A percentile compares a stretch with the other conserved stretches of the same genome.
These are phyloP conservation scores for Chlamydomonas urium DNA, from an alignment of 139 green algal species.

Conservation along the genomic window DNA sequence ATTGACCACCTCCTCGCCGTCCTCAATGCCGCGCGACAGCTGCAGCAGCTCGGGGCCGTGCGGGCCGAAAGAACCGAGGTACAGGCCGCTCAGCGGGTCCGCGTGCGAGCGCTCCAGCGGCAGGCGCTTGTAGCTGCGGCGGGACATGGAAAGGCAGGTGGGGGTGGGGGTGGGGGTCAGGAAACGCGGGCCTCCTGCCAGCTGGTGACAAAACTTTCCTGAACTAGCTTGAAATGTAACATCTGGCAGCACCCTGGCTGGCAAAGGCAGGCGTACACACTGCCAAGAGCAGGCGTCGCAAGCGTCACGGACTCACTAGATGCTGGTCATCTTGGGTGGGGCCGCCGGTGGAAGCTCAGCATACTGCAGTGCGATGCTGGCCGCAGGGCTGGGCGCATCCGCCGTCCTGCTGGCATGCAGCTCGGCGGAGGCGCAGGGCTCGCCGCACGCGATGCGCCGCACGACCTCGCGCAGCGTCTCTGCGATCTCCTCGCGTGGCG, in stretches of 20 bases:
- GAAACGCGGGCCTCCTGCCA: too few species aligned
- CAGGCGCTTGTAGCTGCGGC: constrained; percentile 27
- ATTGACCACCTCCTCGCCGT: constrained; percentile 65
- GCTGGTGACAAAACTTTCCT: too few species aligned
- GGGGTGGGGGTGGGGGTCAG: background rate
- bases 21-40: constrained; percentile 32
- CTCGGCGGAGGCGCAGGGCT: constrained; percentile 14
- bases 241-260: too few species aligned
- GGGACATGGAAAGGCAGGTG: background rate
- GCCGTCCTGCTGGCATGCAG: too few species aligned
- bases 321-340: constrained; percentile 18
- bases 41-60: constrained; percentile 86
- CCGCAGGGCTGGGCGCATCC: background rate
- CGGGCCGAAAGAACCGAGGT: constrained; percentile 81
- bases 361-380: background rate
- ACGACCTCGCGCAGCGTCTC: constrained; percentile 7
- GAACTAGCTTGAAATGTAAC: too few species aligned
- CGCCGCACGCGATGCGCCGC: constrained; percentile 7
- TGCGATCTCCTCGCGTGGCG: constrained; percentile 10
- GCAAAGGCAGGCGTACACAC: too few species aligned
- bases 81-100: constrained; percentile 71
- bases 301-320: constrained; percentile 8
- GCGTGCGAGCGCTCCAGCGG: constrained; percentile 20
- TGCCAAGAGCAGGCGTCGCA: too few species aligned
- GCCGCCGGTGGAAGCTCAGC: constrained; percentile 9